These are phyloP conservation scores for Iberis amara DNA, from an alignment of 441 rosid genomes.

Conservation along the genomic window DNA sequence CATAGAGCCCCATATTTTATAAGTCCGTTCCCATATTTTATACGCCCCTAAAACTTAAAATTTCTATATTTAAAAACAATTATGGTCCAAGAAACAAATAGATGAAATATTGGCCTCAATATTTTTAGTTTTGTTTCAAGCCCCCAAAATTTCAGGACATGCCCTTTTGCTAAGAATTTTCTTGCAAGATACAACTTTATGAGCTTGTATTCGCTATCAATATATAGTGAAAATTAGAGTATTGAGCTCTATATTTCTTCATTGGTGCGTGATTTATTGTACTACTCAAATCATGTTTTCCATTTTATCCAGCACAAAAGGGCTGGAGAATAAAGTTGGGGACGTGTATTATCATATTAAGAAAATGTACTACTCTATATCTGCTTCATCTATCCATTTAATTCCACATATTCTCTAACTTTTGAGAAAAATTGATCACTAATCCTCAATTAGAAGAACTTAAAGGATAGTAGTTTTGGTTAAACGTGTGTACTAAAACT, in stretches of 20 bases:
- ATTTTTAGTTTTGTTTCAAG: too few species aligned
- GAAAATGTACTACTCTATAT: slow-evolving; percentile 34
- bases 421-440: neutral
- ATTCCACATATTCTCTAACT: neutral
- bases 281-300: slow-evolving; percentile 28
- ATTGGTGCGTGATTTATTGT: slow-evolving; percentile 8
- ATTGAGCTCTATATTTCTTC: neutral
- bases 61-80: too few species aligned
- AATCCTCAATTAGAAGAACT: neutral
- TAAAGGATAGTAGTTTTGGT: neutral
- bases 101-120: too few species aligned
- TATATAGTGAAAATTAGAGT: neutral
- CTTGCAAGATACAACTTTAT: neutral
- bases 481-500: neutral
- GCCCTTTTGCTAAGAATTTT: slow-evolving; percentile 6
- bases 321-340: slow-evolving; percentile 33
- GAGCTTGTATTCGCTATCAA: neutral
- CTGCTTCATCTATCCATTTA: slow-evolving; percentile 30
- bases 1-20: too few species aligned
- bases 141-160: too few species aligned
- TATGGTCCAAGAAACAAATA: too few species aligned
- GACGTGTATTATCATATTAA: slow-evolving; percentile 30
- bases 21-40: too few species aligned
- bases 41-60: too few species aligned
- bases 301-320: slow-evolving; percentile 33